Evolutionary conservation across 495 filamentous ascomycete genomes (phyloP).

Genomic region (Trichoderma orchidacearum): DNA sequence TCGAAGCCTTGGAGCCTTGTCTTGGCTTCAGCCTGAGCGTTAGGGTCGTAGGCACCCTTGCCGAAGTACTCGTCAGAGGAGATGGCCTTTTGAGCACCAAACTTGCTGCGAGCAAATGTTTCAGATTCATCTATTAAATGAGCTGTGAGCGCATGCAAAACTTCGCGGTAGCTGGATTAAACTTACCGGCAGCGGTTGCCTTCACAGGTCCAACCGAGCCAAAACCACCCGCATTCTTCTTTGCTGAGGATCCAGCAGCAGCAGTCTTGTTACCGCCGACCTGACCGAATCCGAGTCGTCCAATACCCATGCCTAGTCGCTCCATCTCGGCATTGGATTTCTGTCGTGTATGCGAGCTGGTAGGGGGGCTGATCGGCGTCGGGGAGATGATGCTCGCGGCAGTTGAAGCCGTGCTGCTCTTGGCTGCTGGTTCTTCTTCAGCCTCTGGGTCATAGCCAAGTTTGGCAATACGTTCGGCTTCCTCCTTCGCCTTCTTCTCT

Average conservation of each 20-base stretch:
- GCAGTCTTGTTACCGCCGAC: conserved; percentile 51
- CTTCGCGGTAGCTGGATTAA: not conserved
- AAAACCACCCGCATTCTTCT: conserved; percentile 66
- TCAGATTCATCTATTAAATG: conserved; percentile 48
- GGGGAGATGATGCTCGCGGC: conserved; percentile 51
- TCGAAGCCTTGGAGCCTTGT: conserved; percentile 80
- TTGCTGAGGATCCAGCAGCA: conserved; percentile 32
- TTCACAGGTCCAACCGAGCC: conserved; percentile 68
- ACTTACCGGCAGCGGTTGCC: conserved; percentile 54
- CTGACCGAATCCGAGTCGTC: conserved; percentile 81
- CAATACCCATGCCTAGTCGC: conserved; percentile 81
- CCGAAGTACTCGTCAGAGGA: conserved; percentile 98
- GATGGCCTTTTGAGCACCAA: conserved; percentile 87
- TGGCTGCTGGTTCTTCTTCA: conserved; percentile 53
- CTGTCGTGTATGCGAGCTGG: conserved; percentile 43
- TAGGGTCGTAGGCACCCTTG: conserved; percentile 70
- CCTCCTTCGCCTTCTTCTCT: conserved; percentile 92
- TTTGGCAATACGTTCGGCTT: conserved; percentile 91
- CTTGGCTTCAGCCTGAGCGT: conserved; percentile 73
- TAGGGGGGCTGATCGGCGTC: conserved; percentile 58
- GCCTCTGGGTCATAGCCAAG: conserved; percentile 95
- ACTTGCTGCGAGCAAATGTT: conserved; percentile 59
- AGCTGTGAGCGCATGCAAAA: conserved; percentile 7
- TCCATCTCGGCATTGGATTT: conserved; percentile 61
- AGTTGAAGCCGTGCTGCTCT: conserved; percentile 26